Evolutionary conservation across 257 asterid genomes (phyloP), one percentile per base, ranked within the genome.

Genomic region (Coffea canephora): DNA sequence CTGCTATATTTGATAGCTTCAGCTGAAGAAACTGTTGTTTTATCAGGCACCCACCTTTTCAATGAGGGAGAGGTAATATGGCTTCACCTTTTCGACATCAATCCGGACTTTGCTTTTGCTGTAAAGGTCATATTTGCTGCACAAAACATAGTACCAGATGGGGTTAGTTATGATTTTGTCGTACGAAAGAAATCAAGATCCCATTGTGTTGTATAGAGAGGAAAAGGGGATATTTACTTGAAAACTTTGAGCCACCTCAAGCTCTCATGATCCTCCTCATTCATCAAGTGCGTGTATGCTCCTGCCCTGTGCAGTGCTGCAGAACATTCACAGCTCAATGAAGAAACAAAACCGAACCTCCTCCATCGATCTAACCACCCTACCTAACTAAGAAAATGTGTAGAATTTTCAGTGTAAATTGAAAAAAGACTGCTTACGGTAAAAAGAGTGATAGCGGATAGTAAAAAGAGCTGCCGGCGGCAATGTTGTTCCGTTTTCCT

Each of bases 281-380:
- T 91, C 98, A 93, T 88, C 85, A 93, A 84, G 80, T 91, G 91
- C 84, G 84, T 89, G 66, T 91, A 93, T 8, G 91, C 94, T 69
- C 94, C 94, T 0, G 89, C 82, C 74, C 81, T 83, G 78, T 94
- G 98, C 81, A 94, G 72, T 36, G 97, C 98, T 94, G 91, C 85
- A 80, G 46, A 36, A 31, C 0, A 34, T 8, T 31, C 3, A 4
- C 10, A 27, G 21, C 13, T 65, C 41, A 65, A 65, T 65, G 4
- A 39, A 39, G 43, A 39, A 39, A 39, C 43, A 39, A 39, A 39
- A 39, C 4, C 43, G 4, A 39, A 39, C 43, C 43, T 39, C 43
- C 43, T 39, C 43, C 4, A 39, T 39, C 43, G 43, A 39, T 39
- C 2, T 39, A 39, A 39, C 43, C 4, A 39, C 43, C 4, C 43